Evolutionary conservation across 176 grass and related monocot species (phyloP), one percentile per base, ranked within the genome.

Genomic region (Aegilops longissima): DNA sequence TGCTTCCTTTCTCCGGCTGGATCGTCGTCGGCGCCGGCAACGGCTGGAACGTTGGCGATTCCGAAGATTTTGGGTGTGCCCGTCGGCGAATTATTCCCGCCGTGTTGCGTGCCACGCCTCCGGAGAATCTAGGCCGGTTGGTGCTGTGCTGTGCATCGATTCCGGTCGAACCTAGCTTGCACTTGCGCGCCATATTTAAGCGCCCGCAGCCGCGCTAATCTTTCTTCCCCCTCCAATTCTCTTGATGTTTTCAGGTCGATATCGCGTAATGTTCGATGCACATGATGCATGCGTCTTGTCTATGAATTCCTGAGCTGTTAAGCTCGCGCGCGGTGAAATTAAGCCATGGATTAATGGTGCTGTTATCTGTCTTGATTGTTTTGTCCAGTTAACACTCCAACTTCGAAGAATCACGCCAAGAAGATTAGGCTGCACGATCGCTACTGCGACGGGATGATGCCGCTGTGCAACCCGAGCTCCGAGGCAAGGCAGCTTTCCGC

Each of bases 381-480:
- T 40, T 75, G 34, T 68, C 84, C 89, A 80, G 80, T 81, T 24
- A 17, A 49, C 45, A 10, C 3, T 61, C 10, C 8, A 17, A 30
- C 20, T 56, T 47, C 25, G 62, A 98, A 95, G 95, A 85, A 98
- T 21, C 56, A 59, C 77, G 49, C 75, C 54, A 91, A 87, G 85
- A 93, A 82, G 79, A 85, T 93, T 69, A 85, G 66, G 85, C 47
- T 93, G 76, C 84, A 86, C 56, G 86, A 88, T 67, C 63, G 82
- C 73, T 73, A 85, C 75, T 88, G 70, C 73, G 1, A 31, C 59
- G 84, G 44, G 11, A 65, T 82, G n/a, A 65, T 85, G 67, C 89
- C 85, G 69, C 69, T 89, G n/a, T 87, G 85, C 61, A 79, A 90
- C 20, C 71, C 70, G 35, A 91, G 47, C 82, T 70, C 82, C 62